Percentiles rank a stretch among this genome's conserved stretches.
phyloP scores from a whole-genome alignment of 768 basidiomycete genomes.

The Neoboletus magnificus region DNA sequence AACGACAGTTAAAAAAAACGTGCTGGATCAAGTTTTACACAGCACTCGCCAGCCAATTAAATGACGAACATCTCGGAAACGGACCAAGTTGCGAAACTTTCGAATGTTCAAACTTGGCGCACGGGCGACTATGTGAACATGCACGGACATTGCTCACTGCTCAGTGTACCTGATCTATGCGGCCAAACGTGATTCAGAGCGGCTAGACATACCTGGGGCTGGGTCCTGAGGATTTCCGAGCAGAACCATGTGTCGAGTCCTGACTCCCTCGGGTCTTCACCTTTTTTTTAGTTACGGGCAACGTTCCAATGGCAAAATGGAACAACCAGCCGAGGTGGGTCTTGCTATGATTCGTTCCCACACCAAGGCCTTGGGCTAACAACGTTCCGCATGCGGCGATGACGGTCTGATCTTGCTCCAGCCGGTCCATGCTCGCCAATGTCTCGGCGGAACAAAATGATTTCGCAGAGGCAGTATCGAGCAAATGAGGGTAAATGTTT shows the following conservation, averaged over 20 bases:
- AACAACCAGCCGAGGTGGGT: not conserved
- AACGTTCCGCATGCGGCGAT: not conserved
- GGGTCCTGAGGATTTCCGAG: not conserved
- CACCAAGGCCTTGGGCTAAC: too few relatives aligned
- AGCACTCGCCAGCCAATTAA: not conserved
- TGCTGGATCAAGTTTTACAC: not conserved
- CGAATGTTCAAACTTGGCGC: not conserved
- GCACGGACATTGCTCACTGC: not conserved
- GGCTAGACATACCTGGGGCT: not conserved
- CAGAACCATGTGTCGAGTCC: too few relatives aligned
- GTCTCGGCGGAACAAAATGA: conserved; percentile 12
- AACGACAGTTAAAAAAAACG: not conserved
- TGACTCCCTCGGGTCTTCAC: not conserved
- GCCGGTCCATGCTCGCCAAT: not conserved
- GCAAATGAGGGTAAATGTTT: conserved; percentile 22
- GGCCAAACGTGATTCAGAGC: not conserved
- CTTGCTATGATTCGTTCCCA: not conserved
- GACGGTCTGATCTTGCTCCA: not conserved
- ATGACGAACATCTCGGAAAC: not conserved
- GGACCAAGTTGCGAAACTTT: not conserved
- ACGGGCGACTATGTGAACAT: not conserved
- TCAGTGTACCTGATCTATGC: not conserved
- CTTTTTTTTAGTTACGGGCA: not conserved
- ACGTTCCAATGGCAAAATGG: not conserved
- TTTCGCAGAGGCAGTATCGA: conserved; percentile 20